phyloP scores from a whole-genome alignment of 805 yeast genomes.

The Pichia phayaonensis region DNA sequence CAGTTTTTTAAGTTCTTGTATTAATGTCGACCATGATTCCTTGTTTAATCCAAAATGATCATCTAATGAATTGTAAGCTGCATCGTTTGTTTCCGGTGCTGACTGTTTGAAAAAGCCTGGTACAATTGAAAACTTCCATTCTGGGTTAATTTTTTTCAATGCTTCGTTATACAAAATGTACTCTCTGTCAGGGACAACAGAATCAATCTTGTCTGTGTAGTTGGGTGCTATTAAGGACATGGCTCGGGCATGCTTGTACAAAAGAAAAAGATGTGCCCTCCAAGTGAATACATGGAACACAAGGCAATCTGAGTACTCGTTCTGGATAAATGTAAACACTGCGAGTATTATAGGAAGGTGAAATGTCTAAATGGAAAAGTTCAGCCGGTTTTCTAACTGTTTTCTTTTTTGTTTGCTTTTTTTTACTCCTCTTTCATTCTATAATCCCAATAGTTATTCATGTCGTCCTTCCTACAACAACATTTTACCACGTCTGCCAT shows the following conservation, averaged over 20 bases:
- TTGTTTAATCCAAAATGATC: conserved; percentile 38
- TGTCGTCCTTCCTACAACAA: conserved; percentile 24
- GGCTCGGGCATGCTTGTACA: too few relatives aligned
- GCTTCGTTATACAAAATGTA: conserved; percentile 11
- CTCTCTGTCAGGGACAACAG: conserved; percentile 19
- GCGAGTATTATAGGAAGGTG: background rate
- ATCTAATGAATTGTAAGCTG: conserved; percentile 34
- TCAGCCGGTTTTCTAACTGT: background rate
- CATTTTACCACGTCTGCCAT: conserved; percentile 26
- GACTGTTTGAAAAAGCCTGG: conserved; percentile 45
- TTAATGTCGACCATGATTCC: conserved; percentile 35
- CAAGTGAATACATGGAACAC: background rate
- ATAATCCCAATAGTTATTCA: background rate
- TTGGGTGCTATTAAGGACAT: conserved; percentile 16
- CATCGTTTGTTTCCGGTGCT: conserved; percentile 37
- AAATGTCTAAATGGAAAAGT: too few relatives aligned
- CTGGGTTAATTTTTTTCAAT: conserved; percentile 8
- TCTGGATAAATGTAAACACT: background rate
- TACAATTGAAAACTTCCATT: conserved; percentile 42
- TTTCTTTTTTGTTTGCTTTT: background rate
- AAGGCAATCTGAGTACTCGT: conserved; percentile 7
- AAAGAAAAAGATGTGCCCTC: background rate
- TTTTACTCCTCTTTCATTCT: background rate
- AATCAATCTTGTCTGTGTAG: conserved; percentile 23
- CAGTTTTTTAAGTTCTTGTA: conserved; percentile 27